These are phyloP conservation scores for Coemansia sp. DNA, from an alignment of 192 early-diverging fungal species.

Conservation along the genomic window DNA sequence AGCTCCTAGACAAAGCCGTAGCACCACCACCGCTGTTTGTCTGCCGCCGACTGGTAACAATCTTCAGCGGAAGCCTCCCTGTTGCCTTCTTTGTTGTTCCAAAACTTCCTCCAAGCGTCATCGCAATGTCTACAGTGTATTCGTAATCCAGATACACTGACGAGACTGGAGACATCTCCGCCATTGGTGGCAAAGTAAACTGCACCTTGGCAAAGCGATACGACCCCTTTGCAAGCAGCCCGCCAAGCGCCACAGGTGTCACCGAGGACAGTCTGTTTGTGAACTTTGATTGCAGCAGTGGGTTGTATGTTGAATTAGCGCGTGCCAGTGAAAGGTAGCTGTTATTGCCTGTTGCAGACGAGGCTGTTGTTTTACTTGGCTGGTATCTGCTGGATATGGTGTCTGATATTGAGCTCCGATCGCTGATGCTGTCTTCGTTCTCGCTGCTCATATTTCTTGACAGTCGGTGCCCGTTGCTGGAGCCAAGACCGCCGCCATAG, in stretches of 20 bases:
- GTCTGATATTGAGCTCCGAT: slow-evolving; percentile 52
- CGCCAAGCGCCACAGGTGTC: slow-evolving; percentile 41
- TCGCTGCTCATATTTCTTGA: slow-evolving; percentile 33
- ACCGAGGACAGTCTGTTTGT: slow-evolving; percentile 12
- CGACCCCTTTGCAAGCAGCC: slow-evolving; percentile 45
- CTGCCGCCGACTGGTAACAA: slow-evolving; percentile 38
- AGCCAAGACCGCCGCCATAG: not conserved
- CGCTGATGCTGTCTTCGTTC: slow-evolving; percentile 45
- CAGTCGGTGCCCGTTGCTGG: slow-evolving; percentile 14
- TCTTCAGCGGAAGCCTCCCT: slow-evolving; percentile 46
- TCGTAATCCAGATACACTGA: slow-evolving; percentile 54
- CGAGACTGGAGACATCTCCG: slow-evolving; percentile 51
- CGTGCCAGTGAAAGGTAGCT: slow-evolving; percentile 36
- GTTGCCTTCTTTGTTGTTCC: slow-evolving; percentile 31
- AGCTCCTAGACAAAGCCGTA: not conserved
- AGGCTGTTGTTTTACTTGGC: slow-evolving; percentile 18
- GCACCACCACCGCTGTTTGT: slow-evolving; percentile 13
- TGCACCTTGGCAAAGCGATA: slow-evolving; percentile 54
- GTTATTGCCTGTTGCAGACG: not conserved
- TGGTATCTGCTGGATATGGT: slow-evolving; percentile 46
- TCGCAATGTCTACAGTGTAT: slow-evolving; percentile 45
- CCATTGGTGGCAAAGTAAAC: slow-evolving; percentile 42
- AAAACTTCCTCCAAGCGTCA: slow-evolving; percentile 53
- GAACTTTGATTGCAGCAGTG: slow-evolving; percentile 17
- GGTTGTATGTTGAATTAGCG: slow-evolving; percentile 12